Conservation (phyloP, 1,284 basidiomycete genomes). For the Rhizoctonia solani region DNA sequence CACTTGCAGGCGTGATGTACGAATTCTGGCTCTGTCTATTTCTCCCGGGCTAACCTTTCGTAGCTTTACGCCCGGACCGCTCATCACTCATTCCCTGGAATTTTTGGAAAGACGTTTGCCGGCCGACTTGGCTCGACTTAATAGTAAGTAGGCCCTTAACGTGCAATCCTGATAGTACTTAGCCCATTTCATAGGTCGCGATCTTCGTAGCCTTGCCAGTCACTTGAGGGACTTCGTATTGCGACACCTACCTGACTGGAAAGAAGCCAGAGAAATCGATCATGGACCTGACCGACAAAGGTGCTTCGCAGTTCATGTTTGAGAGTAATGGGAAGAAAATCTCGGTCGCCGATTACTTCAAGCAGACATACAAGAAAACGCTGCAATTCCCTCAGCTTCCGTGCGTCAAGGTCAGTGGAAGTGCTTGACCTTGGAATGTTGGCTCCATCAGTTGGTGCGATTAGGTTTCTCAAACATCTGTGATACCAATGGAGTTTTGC, state of each 20-base stretch:
- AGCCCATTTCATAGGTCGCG: conserved; percentile 50
- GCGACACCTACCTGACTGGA: neutral
- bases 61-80: conserved; percentile 56
- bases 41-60: neutral
- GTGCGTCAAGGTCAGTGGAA: conserved; percentile 31
- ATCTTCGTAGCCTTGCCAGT: conserved; percentile 48
- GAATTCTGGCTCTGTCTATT: neutral
- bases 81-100: conserved; percentile 59
- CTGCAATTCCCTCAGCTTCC: conserved; percentile 24
- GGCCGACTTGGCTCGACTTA: neutral
- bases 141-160: neutral
- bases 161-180: neutral
- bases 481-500: conserved; percentile 68
- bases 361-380: conserved; percentile 18
- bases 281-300: conserved; percentile 57
- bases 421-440: neutral
- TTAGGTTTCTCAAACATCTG: conserved; percentile 14
- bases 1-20: conserved; percentile 18
- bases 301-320: conserved; percentile 58
- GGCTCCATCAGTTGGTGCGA: neutral
- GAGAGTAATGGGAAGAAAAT: conserved; percentile 42
- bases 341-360: conserved; percentile 34
- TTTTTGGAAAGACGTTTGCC: conserved; percentile 48
- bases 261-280: conserved; percentile 43
- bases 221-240: conserved; percentile 16